Evolutionary conservation across 2,329 filamentous ascomycete genomes (phyloP).

Genomic region (Saccharata proteae): DNA sequence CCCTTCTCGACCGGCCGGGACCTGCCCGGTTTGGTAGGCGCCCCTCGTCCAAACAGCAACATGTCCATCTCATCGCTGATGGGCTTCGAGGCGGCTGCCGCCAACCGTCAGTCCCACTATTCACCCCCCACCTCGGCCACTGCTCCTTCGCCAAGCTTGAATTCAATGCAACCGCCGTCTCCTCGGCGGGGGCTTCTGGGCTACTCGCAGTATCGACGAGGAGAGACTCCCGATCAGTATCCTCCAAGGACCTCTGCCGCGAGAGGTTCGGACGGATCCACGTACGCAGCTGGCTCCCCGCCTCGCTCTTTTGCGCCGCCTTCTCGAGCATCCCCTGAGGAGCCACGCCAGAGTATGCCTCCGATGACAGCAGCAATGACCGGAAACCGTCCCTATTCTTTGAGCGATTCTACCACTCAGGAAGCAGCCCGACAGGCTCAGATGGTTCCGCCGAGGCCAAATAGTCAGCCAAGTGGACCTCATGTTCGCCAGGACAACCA

Average conservation of each 20-base stretch:
- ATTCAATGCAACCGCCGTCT: conserved; percentile 36
- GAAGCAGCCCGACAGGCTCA: conserved; percentile 4
- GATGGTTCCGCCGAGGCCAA: conserved; percentile 24
- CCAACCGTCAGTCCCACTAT: conserved; percentile 29
- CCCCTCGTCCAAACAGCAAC: conserved; percentile 47
- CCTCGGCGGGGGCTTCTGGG: conserved; percentile 24
- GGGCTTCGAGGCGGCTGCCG: conserved; percentile 33
- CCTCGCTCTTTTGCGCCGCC: conserved; percentile 12
- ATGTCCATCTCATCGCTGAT: conserved; percentile 68
- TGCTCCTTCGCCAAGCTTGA: conserved; percentile 24
- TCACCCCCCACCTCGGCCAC: conserved; percentile 28
- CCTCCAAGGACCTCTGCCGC: conserved; percentile 15
- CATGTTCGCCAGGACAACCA: conserved; percentile 15
- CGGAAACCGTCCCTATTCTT: conserved; percentile 1
- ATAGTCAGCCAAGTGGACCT: conserved; percentile 25
- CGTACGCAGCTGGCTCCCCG: conserved; percentile 20
- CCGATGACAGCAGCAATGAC: conserved; percentile 13
- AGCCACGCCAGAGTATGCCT: conserved; percentile 19
- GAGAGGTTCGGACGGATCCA: conserved; percentile 17
- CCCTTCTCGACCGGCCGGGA: conserved; percentile 42
- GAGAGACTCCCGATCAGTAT: conserved; percentile 25
- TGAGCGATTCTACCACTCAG: conserved; percentile 3
- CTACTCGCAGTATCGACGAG: conserved; percentile 23
- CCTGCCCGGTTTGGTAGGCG: conserved; percentile 37
- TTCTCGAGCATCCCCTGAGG: conserved; percentile 19